These are phyloP conservation scores for Penicillium sp. DNA, from an alignment of 2,329 filamentous ascomycete genomes.

Conservation along the genomic window DNA sequence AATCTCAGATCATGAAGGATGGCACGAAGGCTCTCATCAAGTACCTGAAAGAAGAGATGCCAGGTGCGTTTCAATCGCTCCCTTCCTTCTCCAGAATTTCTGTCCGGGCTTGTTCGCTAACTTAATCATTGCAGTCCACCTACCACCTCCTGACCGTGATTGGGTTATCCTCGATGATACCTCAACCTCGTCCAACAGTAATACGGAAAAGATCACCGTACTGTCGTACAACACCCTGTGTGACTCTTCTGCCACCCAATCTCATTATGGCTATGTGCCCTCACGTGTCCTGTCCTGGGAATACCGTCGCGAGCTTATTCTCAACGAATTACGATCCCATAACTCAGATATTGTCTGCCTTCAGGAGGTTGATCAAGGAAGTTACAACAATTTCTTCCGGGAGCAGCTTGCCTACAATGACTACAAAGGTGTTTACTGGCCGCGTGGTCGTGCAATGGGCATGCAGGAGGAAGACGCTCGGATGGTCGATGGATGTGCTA, in stretches of 20 bases:
- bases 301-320: conserved; percentile 75
- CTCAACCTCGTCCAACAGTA: conserved; percentile 48
- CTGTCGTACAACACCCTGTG: conserved; percentile 96
- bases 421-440: conserved; percentile 93
- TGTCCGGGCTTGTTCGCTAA: conserved; percentile 17
- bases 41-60: conserved; percentile 77
- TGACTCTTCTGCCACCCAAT: conserved; percentile 82
- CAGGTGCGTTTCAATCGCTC: conserved; percentile 58
- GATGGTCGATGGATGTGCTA: conserved; percentile 91
- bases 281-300: conserved; percentile 81
- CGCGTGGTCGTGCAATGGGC: conserved; percentile 83
- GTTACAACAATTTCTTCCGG: conserved; percentile 86
- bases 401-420: conserved; percentile 81
- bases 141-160: conserved; percentile 72
- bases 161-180: conserved; percentile 70
- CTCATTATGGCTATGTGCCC: conserved; percentile 87
- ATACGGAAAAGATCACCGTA: conserved; percentile 70
- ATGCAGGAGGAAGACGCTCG: conserved; percentile 88
- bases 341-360: conserved; percentile 88
- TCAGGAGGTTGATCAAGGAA: conserved; percentile 90
- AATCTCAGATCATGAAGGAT: conserved; percentile 78
- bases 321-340: conserved; percentile 74
- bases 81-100: not conserved
- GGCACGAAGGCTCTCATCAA: conserved; percentile 83
- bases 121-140: conserved; percentile 58